phyloP scores from a whole-genome alignment of 257 asterid genomes.

The Solanum phureja region DNA sequence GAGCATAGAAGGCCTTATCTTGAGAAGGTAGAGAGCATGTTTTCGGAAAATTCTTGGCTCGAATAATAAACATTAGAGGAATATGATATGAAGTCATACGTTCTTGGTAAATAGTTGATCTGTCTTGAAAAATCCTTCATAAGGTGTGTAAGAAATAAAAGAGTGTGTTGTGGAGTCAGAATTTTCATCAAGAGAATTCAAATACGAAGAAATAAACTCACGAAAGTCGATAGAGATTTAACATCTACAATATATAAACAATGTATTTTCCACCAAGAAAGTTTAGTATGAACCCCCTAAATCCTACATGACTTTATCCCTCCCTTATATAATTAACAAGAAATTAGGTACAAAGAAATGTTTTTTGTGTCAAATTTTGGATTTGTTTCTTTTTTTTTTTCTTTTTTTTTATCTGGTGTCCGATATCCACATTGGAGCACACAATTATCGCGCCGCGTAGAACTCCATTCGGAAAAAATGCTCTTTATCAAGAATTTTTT shows the following conservation, averaged over 20 bases:
- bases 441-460: too few relatives aligned
- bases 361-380: not conserved
- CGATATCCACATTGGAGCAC: not conserved
- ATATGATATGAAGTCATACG: not conserved
- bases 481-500: too few relatives aligned
- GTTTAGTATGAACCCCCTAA: not conserved
- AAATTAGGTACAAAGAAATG: not conserved
- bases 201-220: not conserved
- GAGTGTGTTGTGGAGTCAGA: not conserved
- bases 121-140: not conserved
- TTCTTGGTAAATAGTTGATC: not conserved
- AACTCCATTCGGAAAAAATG: accelerated
- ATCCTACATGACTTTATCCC: not conserved
- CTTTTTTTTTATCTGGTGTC: not conserved
- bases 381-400: too few relatives aligned
- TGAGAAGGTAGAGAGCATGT: not conserved
- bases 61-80: not conserved
- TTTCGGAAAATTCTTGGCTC: not conserved
- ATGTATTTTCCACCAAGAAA: not conserved
- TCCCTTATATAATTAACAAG: not conserved
- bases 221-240: not conserved
- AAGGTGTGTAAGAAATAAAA: not conserved
- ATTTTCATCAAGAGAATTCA: not conserved
- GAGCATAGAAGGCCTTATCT: not conserved
- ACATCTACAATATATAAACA: too few relatives aligned